Evolutionary conservation across 768 basidiomycete genomes (phyloP).

Genomic region (Suillus luteus): DNA sequence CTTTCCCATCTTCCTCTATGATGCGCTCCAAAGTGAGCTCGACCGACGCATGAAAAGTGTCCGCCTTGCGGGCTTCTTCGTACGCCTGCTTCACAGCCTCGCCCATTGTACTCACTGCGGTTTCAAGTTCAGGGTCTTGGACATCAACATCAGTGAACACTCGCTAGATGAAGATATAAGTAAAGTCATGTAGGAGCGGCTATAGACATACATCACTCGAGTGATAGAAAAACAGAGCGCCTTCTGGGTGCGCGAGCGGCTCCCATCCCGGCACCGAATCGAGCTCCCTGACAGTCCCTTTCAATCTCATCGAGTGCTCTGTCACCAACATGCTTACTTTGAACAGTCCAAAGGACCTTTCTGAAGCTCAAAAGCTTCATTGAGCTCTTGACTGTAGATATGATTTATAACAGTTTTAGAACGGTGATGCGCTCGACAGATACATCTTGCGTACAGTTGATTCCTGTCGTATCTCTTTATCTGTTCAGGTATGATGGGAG

Average conservation of each 20-base stretch:
- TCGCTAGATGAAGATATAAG: slow-evolving; percentile 28
- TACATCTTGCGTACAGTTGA: neutral
- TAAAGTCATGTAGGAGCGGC: neutral
- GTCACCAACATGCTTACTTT: neutral
- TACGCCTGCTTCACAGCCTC: neutral
- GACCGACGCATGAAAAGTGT: neutral
- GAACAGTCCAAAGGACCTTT: slow-evolving; percentile 3
- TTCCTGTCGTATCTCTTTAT: slow-evolving; percentile 1
- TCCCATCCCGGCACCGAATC: slow-evolving; percentile 35
- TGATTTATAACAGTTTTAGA: neutral
- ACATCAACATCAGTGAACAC: slow-evolving; percentile 39
- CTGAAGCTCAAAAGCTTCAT: neutral
- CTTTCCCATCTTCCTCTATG: neutral
- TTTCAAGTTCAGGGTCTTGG: neutral
- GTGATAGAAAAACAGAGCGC: slow-evolving; percentile 54
- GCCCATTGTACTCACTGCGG: neutral
- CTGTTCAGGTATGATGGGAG: neutral
- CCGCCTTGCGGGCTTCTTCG: neutral
- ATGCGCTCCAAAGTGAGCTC: neutral
- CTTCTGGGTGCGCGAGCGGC: slow-evolving; percentile 52
- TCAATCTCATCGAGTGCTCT: neutral
- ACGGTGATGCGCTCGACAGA: neutral
- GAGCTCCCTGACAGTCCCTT: neutral
- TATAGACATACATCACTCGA: slow-evolving; percentile 36
- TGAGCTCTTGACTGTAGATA: neutral